phyloP scores from a whole-genome alignment of 2,329 filamentous ascomycete genomes.

The Aspergillus pseudonomiae region DNA sequence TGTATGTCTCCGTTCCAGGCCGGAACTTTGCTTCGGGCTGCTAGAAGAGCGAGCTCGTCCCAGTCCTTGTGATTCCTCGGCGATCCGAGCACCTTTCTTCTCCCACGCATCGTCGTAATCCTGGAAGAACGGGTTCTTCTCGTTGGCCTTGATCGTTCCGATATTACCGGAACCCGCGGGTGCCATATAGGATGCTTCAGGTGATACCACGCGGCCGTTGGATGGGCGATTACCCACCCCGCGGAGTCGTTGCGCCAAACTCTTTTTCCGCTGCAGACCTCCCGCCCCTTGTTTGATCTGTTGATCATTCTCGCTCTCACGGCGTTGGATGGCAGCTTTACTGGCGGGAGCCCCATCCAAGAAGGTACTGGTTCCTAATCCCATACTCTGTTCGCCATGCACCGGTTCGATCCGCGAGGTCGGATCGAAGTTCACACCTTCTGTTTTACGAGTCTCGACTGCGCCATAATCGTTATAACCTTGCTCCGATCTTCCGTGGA shows the following conservation, averaged over 20 bases:
- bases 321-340: slow-evolving; percentile 73
- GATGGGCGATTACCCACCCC: slow-evolving; percentile 70
- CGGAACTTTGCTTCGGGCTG: slow-evolving; percentile 58
- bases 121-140: slow-evolving; percentile 78
- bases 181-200: slow-evolving; percentile 49
- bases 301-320: slow-evolving; percentile 67
- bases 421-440: slow-evolving; percentile 64
- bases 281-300: slow-evolving; percentile 47
- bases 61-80: slow-evolving; percentile 47
- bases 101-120: slow-evolving; percentile 74
- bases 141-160: slow-evolving; percentile 42
- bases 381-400: slow-evolving; percentile 80
- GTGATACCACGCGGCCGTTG: slow-evolving; percentile 61
- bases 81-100: slow-evolving; percentile 63
- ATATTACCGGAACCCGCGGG: slow-evolving; percentile 38
- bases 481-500: slow-evolving; percentile 84
- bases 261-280: slow-evolving; percentile 87
- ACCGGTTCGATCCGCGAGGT: slow-evolving; percentile 69
- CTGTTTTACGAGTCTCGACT: slow-evolving; percentile 36
- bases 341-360: slow-evolving; percentile 90
- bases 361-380: slow-evolving; percentile 92
- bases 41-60: slow-evolving; percentile 55
- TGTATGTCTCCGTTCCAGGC: slow-evolving; percentile 67
- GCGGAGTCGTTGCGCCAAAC: slow-evolving; percentile 86
- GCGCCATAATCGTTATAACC: slow-evolving; percentile 75